phyloP scores from a whole-genome alignment of 345 rosid species.

The Arabis hirsuta region DNA sequence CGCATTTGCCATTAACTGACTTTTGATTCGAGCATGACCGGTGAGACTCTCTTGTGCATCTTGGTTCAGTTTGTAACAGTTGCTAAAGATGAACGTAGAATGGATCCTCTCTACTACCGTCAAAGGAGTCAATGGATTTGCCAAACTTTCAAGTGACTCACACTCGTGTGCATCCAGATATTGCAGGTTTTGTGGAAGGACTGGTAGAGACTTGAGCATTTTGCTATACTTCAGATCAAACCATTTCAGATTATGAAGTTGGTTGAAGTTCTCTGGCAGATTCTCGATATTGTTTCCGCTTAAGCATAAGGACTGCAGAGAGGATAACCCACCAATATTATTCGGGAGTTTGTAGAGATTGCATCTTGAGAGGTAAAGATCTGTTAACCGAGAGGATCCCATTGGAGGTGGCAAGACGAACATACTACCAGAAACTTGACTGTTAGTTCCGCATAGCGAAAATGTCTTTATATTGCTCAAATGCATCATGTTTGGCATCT shows the following conservation, averaged over 20 bases:
- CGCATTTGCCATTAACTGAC: conserved; percentile 38
- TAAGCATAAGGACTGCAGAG: conserved; percentile 32
- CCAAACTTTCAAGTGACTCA: conserved; percentile 36
- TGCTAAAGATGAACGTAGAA: conserved; percentile 42
- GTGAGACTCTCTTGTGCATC: conserved; percentile 27
- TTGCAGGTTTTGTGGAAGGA: conserved; percentile 36
- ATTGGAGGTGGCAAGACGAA: conserved; percentile 30
- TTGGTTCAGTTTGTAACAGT: conserved; percentile 44
- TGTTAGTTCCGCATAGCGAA: conserved; percentile 33
- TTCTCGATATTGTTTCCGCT: conserved; percentile 39
- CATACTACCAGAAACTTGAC: conserved; percentile 26
- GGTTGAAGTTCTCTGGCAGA: conserved; percentile 35
- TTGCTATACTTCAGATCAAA: conserved; percentile 39
- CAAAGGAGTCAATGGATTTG: conserved; percentile 33
- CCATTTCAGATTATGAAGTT: conserved; percentile 33
- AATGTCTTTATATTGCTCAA: conserved; percentile 38
- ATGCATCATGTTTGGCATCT: conserved; percentile 34
- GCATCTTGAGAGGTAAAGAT: conserved; percentile 40
- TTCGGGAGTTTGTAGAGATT: conserved; percentile 32
- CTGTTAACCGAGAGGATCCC: conserved; percentile 29
- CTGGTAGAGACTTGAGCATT: conserved; percentile 43
- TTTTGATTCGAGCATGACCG: conserved; percentile 39
- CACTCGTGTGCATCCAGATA: conserved; percentile 39
- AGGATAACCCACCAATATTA: conserved; percentile 8
- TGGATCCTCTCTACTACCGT: conserved; percentile 23